Base-by-base conservation (phyloP, 306 rosid species). In the Astragalus glycyphyllos region DNA sequence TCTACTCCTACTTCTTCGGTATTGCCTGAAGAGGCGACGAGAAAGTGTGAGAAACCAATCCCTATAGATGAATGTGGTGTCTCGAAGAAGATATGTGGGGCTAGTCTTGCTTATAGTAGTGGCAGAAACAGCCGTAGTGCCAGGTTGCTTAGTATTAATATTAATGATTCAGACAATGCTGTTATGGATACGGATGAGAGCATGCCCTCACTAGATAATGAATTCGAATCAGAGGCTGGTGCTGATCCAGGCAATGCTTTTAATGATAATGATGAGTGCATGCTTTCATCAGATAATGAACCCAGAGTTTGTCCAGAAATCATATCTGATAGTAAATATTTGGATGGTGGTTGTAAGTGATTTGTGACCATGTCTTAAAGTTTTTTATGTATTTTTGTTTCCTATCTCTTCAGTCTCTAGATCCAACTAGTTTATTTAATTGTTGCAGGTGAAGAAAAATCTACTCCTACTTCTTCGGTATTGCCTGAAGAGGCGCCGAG, bases 201-300 rank as follows among this genome's bases (percentile, higher is more conserved):
- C 11, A 3, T 40, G 11, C 45, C 45, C 45, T 7, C 45, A 40
- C 8, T 11, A 40, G 45, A 8, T 40, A 6, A 57, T 26, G 31
- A 26, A 26, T 26, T 26, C 31, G 82, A 84, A 60, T 63, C 70
- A 15, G 46, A 67, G 44, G 6, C 57, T 34, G 73, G 13, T 23
- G 32, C 7, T 84, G 60, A 51, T 79, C 48, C 49, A 11, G 78
- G 23, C 37, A 57, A 42, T 61, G 57, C 14, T 65, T 31, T 71
- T 72, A 14, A 44, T 77, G 31, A 68, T 46, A 67, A 57, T 17
- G 44, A 40, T 40, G 9, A 40, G 44, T 8, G 2, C 11, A 8
- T 40, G 11, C 44, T 11, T 9, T 40, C 44, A 40, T 40, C 44
- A 40, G 11, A 40, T 40, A 9, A 61, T 17, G 60, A 15, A 56